A percentile compares a stretch with the other conserved stretches of the same genome.
These are phyloP conservation scores for Cordyceps pruinosa DNA, from an alignment of 2,329 filamentous ascomycete species.

Conservation along the genomic window DNA sequence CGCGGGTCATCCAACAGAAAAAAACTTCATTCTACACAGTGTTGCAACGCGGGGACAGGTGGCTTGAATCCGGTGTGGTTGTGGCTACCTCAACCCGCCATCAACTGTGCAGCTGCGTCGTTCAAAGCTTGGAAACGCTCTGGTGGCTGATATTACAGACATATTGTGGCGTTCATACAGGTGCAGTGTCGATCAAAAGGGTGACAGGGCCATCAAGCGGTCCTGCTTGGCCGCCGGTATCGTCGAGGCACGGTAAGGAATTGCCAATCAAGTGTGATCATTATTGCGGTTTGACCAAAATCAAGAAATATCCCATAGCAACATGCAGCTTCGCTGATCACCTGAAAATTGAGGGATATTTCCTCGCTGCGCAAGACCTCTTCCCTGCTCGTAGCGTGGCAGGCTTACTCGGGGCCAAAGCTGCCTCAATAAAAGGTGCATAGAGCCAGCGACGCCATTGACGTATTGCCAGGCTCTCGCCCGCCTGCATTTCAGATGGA, in stretches of 20 bases:
- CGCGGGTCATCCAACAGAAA: neutral
- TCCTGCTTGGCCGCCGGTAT: neutral
- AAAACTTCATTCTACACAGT: neutral
- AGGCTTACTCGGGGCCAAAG: neutral
- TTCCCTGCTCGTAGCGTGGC: neutral
- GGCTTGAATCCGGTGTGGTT: neutral
- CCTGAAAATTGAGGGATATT: neutral
- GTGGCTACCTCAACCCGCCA: neutral
- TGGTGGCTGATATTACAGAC: neutral
- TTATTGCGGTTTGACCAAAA: neutral
- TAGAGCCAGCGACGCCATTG: neutral
- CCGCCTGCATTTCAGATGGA: neutral
- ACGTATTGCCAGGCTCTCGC: neutral
- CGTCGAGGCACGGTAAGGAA: neutral
- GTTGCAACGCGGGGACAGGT: neutral
- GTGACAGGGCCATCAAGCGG: neutral
- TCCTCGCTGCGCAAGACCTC: neutral
- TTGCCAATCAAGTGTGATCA: neutral
- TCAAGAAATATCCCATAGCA: neutral
- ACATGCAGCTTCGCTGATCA: neutral
- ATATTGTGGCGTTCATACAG: neutral
- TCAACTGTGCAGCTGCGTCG: neutral
- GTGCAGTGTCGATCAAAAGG: conserved; percentile 2
- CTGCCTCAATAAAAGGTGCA: neutral
- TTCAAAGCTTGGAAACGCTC: neutral